Base-by-base conservation (phyloP, 345 rosid species). In the Pistacia atlantica region DNA sequence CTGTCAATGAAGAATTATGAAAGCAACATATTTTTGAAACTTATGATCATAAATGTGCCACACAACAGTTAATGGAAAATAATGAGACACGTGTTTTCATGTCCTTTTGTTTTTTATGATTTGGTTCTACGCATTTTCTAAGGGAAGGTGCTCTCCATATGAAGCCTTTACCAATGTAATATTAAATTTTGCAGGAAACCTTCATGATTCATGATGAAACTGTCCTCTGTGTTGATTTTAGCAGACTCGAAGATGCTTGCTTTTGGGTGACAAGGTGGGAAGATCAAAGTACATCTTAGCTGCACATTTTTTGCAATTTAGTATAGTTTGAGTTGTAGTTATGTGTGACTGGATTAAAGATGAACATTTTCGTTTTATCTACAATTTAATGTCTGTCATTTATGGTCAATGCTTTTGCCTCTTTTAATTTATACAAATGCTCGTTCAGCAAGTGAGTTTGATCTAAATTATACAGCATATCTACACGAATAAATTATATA, bases 171-270 rank as follows among this genome's bases (percentile, higher is more conserved):
- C 63, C 80, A 57, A 71, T 68, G 51, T 57, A 5, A 28, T 71
- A 69, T 67, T 52, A 33, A 74, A 73, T 81, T 71, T 81, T 80
- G 77, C 93, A 94, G 99, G 98, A 97, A 87, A 89, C 92, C 72
- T 94, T 97, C 87, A 97, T 97, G 98, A 92, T 97, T 97, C 98
- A 97, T 75, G 98, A 97, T 76, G 97, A 94, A 75, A 93, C 97
- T 68, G 96, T 94, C 80, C 95, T 97, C 60, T 94, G 97, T 86
- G 87, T 94, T 86, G 97, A 96, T 81, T 93, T 93, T 85, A 96
- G 99, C 86, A 87, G 99, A 96, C 72, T 96, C 98, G 33, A 97
- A 97, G 86, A 85, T 94, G 97, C 88, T 97, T 84, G 97, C 97
- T 35, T 97, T 95, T 74, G 97, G 97, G 61, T 90, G 95, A 25